These are phyloP conservation scores for Juncus inflexus DNA, from an alignment of 176 grass and related monocot species.

Conservation along the genomic window DNA sequence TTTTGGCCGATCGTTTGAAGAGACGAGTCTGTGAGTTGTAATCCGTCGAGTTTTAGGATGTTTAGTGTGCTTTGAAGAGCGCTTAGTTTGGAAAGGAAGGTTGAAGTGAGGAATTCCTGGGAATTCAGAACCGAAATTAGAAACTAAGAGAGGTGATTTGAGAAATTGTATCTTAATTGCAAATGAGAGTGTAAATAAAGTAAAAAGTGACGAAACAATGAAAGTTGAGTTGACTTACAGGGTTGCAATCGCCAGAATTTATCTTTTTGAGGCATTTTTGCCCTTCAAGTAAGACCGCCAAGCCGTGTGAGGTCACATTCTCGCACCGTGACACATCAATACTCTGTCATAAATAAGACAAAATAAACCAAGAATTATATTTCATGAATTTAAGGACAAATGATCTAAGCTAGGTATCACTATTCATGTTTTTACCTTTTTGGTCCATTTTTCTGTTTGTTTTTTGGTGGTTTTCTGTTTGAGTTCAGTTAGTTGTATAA, in stretches of 20 bases:
- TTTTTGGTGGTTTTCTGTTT: no score
- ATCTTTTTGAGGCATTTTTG: slow-evolving; percentile 57
- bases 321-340: slow-evolving; percentile 88
- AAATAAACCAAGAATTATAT: no score
- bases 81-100: slow-evolving; percentile 68
- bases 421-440: no score
- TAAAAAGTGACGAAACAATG: background rate
- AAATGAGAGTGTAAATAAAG: slow-evolving; percentile 10
- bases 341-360: slow-evolving; percentile 43
- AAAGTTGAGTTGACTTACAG: slow-evolving; percentile 29
- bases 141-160: background rate
- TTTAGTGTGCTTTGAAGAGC: slow-evolving; percentile 57
- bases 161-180: background rate
- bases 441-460: no score
- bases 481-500: background rate
- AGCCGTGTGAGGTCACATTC: slow-evolving; percentile 69
- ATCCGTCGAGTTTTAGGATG: slow-evolving; percentile 69
- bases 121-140: slow-evolving; percentile 26
- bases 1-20: slow-evolving; percentile 48
- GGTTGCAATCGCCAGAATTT: slow-evolving; percentile 63
- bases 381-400: no score
- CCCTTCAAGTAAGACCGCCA: slow-evolving; percentile 69
- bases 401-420: no score
- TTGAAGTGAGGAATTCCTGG: slow-evolving; percentile 59
- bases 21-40: slow-evolving; percentile 54